These are phyloP conservation scores for Kwoniella pini DNA, from an alignment of 768 basidiomycete genomes.

Conservation along the genomic window DNA sequence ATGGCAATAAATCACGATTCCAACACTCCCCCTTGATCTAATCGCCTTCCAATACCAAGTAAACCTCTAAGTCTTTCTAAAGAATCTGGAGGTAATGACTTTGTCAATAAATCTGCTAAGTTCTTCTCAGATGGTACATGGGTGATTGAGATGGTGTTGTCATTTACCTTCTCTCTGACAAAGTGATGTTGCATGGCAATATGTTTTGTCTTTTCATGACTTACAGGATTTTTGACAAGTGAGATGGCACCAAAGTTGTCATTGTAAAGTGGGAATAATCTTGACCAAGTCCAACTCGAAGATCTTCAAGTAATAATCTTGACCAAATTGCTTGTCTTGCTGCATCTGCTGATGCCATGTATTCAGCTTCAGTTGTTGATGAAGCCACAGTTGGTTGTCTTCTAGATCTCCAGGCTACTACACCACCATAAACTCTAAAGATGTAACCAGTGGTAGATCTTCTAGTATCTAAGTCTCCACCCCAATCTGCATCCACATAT, in stretches of 20 bases:
- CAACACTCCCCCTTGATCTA: slow-evolving; percentile 8
- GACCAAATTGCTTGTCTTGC: slow-evolving; percentile 56
- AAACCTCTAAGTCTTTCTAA: slow-evolving; percentile 1
- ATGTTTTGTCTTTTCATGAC: slow-evolving; percentile 14
- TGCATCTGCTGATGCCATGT: slow-evolving; percentile 56
- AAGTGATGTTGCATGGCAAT: slow-evolving; percentile 8
- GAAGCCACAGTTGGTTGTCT: slow-evolving; percentile 55
- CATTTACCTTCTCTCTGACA: slow-evolving; percentile 6
- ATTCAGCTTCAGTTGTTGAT: slow-evolving; percentile 59
- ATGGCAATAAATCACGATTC: not conserved
- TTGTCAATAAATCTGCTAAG: slow-evolving; percentile 3
- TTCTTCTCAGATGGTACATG: slow-evolving; percentile 1
- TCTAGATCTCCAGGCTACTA: slow-evolving; percentile 55
- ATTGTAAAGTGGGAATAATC: slow-evolving; percentile 1
- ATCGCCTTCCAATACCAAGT: slow-evolving; percentile 3
- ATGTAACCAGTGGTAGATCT: slow-evolving; percentile 55
- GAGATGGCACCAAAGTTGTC: slow-evolving; percentile 6
- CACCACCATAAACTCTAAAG: slow-evolving; percentile 51
- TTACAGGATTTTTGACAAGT: slow-evolving; percentile 6
- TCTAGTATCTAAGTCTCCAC: slow-evolving; percentile 42
- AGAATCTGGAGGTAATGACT: slow-evolving; percentile 1
- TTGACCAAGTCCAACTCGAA: slow-evolving; percentile 9
- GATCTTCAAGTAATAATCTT: slow-evolving; percentile 25
- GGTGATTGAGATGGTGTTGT: slow-evolving; percentile 5
- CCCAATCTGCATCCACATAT: slow-evolving; percentile 52